Evolutionary conservation across 805 yeast species (phyloP), one percentile per base, ranked within the genome.

Genomic region (Kockiozyma suomiensis): DNA sequence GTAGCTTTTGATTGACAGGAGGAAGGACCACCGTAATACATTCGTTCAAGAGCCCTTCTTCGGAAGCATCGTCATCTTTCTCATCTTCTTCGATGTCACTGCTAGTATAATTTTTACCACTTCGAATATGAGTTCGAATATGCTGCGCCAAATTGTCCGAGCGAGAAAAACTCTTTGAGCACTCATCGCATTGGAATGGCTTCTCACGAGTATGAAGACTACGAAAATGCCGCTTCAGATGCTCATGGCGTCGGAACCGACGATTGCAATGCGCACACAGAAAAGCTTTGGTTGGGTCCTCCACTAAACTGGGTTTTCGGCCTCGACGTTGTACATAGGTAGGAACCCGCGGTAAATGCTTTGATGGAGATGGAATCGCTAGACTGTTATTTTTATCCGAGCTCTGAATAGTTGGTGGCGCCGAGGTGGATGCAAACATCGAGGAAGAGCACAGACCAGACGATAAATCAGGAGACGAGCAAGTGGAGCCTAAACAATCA

Each of bases 131-230:
- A 21, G 70, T 70, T 21, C 75, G 64, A 40, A 62, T 66, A 56
- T 73, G 75, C 68, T 72, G 75, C 15, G 75, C 56, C 37, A 72
- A 66, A 59, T 72, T 72, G 58, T 72, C 75, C 17, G 73, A 69
- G 26, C 75, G 67, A 25, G 75, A 72, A 54, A 72, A 72, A 57
- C 60, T 52, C 66, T 72, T 72, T 41, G 70, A 69, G 49, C 75
- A 72, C 25, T 64, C 62, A n/a, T 56, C 64, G 59, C 75, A 72
- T 48, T 64, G 67, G 61, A 68, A 72, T 4, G 75, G 66, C 50
- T 62, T 80, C 64, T 88, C 93, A 64, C 84, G 82, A 3, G 90
- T 83, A 72, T 91, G 97, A 2, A 62, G 61, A 1, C 91, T 79
- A 66, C 91, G 79, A 71, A 79, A 75, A 73, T 91, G 97, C 26